phyloP scores from a whole-genome alignment of 129 eudicot species.

The Pittosporum tobira region DNA sequence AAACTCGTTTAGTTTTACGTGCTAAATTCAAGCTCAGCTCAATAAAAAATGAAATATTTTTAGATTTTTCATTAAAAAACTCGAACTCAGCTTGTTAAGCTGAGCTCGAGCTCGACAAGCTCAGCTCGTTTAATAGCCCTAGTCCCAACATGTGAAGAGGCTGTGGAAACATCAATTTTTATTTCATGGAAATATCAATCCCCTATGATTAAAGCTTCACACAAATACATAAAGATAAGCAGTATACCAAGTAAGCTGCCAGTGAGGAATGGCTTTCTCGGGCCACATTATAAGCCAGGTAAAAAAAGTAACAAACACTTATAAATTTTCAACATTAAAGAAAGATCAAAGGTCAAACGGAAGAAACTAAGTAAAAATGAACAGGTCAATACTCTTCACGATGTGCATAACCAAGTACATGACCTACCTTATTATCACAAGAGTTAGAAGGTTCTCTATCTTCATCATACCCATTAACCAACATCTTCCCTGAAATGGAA shows the following conservation, averaged over 20 bases:
- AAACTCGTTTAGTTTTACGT: too few relatives aligned
- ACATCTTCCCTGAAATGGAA: conserved; percentile 40
- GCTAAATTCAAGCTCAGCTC: too few relatives aligned
- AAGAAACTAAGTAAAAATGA: conserved; percentile 5
- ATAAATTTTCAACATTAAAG: background rate
- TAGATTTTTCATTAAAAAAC: too few relatives aligned
- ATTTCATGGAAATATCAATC: too few relatives aligned
- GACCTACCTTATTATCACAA: conserved; percentile 28
- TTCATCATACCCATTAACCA: conserved; percentile 23
- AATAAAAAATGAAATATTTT: too few relatives aligned
- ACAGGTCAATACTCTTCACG: background rate
- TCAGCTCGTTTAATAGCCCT: too few relatives aligned
- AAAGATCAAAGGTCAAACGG: background rate
- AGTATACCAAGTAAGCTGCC: background rate
- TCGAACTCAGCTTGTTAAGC: too few relatives aligned
- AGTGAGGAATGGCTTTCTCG: background rate
- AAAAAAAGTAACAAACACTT: background rate
- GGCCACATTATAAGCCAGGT: background rate
- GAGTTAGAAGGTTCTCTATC: conserved; percentile 28
- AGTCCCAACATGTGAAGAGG: too few relatives aligned
- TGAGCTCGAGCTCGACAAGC: too few relatives aligned
- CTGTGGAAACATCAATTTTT: too few relatives aligned
- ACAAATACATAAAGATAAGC: too few relatives aligned
- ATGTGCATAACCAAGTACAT: background rate
- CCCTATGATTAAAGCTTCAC: too few relatives aligned